Evolutionary conservation across 169 alveolate genomes (phyloP).

Genomic region (Plasmodium ovale): DNA sequence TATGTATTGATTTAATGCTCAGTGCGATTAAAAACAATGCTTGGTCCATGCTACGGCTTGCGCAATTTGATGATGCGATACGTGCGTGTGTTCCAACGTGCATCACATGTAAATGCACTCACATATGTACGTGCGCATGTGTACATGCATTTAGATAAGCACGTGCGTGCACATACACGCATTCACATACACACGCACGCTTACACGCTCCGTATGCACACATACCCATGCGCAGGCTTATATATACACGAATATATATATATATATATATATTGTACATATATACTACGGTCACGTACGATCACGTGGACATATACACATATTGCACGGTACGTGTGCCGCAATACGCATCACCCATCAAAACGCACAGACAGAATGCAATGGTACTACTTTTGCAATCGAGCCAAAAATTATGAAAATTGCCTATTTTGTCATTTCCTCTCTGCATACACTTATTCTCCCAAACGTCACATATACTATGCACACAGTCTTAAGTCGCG

Average conservation of each 20-base stretch:
- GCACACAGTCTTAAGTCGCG: no score
- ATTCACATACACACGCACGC: not conserved
- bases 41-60: not conserved
- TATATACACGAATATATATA: not conserved
- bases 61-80: not conserved
- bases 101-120: not conserved
- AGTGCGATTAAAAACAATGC: not conserved
- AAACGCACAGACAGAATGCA: no score
- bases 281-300: no score
- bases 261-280: no score
- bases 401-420: no score
- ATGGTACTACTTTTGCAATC: no score
- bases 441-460: no score
- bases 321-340: no score
- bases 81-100: not conserved
- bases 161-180: not conserved
- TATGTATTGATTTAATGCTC: not conserved
- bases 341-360: no score
- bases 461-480: no score
- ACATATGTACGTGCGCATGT: not conserved
- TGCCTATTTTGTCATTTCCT: no score
- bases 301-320: no score
- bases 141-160: not conserved
- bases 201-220: not conserved
- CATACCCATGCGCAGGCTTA: not conserved